Evolutionary conservation across 352 stramenopile genomes (phyloP), one percentile per base, ranked within the genome.

Genomic region (Phytophthora kernoviae): DNA sequence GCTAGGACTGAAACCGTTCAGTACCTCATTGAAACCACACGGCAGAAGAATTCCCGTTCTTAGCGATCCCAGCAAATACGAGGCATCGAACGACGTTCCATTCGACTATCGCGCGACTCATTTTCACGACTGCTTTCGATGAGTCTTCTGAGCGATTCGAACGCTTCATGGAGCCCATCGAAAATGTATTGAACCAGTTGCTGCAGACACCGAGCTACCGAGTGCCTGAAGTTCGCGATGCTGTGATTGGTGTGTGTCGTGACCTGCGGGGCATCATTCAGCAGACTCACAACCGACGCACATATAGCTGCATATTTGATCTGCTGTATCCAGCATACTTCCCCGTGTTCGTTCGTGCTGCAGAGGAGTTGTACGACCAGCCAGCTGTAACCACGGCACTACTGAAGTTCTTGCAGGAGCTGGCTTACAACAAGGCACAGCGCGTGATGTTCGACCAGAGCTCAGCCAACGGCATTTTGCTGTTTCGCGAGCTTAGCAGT

Each of bases 371-470:
- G 81, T 98, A 91, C 66, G 84, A 96, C 60, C 89, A 96, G 64
- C 94, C 96, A 4, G 79, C 91, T 48, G 96, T 98, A 3, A 98
- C 96, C 52, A 98, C 96, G 32, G 95, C 96, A 58, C 78, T 99
- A 42, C 81, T 99, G 17, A 98, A 98, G 58, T 99, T 99, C 69
- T 73, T 99, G 50, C 91, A 98, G 56, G 97, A 99, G 73, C 68
- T 98, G 18, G 87, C 87, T 12, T 94, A 95, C 76, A 97, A 97
- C 72, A 98, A 98, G 63, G 93, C 93, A 1, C 97, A 99, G 69
- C 91, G 97, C 43, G 94, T 99, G 18, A 98, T 97, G 55, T 99
- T 99, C 65, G 96, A 99, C 64, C 94, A 99, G 67, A 98, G 91
- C 66, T 98, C 89, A 54, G 94, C 96, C 8, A 99, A 98, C 70